A percentile compares a stretch with the other conserved stretches of the same genome.
Evolutionary conservation across 768 basidiomycete genomes (phyloP).

Genomic region (Mycena epipterygia): DNA sequence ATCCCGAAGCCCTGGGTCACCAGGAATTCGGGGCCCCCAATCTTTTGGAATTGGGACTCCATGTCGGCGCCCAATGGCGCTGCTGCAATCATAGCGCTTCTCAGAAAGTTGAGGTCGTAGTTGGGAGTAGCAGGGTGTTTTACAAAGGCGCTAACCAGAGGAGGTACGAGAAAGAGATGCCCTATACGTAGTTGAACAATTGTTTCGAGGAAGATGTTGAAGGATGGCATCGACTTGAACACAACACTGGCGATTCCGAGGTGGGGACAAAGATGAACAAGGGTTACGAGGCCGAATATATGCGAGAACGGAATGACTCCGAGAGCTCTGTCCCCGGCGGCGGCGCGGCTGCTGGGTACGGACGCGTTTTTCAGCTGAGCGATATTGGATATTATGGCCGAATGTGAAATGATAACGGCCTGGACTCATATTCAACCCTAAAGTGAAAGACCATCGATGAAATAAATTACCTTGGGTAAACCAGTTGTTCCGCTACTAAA

Average conservation of each 20-base stretch:
- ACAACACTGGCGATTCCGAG: constrained; percentile 16
- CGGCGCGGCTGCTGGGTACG: neutral
- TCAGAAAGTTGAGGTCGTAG: neutral
- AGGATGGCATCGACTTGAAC: constrained; percentile 20
- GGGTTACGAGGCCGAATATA: constrained; percentile 11
- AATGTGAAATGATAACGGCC: constrained; percentile 11
- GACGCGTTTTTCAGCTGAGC: neutral
- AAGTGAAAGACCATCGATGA: neutral
- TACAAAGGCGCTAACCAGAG: constrained; percentile 12
- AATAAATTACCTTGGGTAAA: neutral
- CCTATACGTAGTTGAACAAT: neutral
- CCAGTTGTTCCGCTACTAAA: constrained; percentile 19
- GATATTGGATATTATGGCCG: neutral
- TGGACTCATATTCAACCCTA: neutral
- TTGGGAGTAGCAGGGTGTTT: neutral
- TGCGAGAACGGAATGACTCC: constrained; percentile 16
- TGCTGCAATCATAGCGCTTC: constrained; percentile 1
- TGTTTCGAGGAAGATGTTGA: neutral
- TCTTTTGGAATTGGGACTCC: neutral
- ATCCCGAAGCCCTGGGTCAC: constrained; percentile 16
- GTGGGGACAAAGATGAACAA: constrained; percentile 12
- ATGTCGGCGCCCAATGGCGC: neutral
- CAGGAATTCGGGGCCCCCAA: neutral
- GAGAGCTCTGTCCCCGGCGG: neutral
- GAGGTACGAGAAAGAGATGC: constrained; percentile 11